phyloP scores from a whole-genome alignment of 208 protist genomes.

The Leishmania tarentolae region DNA sequence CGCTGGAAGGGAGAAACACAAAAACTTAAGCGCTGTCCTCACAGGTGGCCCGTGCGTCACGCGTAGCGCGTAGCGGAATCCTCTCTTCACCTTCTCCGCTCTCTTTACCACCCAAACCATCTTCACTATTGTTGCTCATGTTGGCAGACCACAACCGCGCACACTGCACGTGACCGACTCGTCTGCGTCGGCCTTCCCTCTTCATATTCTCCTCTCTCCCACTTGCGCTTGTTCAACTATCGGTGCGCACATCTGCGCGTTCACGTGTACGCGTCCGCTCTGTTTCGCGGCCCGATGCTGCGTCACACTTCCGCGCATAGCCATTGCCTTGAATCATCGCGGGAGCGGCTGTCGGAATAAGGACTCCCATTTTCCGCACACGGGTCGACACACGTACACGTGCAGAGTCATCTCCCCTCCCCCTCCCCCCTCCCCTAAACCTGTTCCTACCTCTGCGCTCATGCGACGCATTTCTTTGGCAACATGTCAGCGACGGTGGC shows the following conservation, averaged over 20 bases:
- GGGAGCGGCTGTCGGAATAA: neutral
- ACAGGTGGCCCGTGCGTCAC: neutral
- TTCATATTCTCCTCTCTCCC: neutral
- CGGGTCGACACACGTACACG: neutral
- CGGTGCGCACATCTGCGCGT: neutral
- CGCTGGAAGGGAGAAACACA: neutral
- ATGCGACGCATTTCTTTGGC: constrained; percentile 4
- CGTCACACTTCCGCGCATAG: neutral
- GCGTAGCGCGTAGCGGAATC: neutral
- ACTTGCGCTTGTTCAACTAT: neutral
- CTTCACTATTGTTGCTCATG: neutral
- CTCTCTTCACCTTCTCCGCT: neutral
- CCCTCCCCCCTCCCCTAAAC: neutral
- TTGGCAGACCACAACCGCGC: neutral
- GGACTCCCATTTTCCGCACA: neutral
- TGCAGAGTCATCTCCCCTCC: neutral
- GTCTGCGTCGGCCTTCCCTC: neutral
- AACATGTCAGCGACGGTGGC: constrained; percentile 14
- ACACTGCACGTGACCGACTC: neutral
- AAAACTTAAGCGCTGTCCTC: neutral
- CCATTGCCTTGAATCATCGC: neutral
- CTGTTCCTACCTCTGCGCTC: neutral
- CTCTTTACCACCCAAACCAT: neutral
- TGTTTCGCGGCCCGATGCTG: neutral
- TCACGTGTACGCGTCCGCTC: neutral